Percentiles rank a stretch among this genome's conserved stretches.
These are phyloP conservation scores for Neocatenulostroma microsporum DNA, from an alignment of 2,329 filamentous ascomycete genomes.

Conservation along the genomic window DNA sequence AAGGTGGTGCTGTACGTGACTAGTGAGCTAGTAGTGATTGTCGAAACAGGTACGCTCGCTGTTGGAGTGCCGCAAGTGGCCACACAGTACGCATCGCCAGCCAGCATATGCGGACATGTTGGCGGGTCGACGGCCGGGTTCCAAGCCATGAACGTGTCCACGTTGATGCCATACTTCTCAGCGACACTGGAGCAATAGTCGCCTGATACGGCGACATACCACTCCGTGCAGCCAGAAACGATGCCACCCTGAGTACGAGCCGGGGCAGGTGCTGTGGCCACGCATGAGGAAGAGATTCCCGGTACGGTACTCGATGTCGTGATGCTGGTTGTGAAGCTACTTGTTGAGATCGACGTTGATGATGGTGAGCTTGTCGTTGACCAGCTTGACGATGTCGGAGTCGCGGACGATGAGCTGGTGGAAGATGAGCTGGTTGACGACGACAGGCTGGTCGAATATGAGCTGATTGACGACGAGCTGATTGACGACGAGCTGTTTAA, in stretches of 20 bases:
- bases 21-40: neutral
- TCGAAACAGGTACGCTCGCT: neutral
- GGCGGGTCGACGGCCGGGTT: slow-evolving; percentile 19
- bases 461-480: too few species aligned
- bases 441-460: neutral
- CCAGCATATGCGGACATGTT: slow-evolving; percentile 16
- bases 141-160: slow-evolving; percentile 20
- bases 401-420: neutral
- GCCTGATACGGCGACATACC: slow-evolving; percentile 17
- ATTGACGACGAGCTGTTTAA: too few species aligned
- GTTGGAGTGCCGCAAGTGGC: slow-evolving; percentile 9
- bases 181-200: slow-evolving; percentile 21
- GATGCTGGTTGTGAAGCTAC: neutral
- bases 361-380: slow-evolving; percentile 1
- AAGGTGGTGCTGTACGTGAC: slow-evolving; percentile 5
- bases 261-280: slow-evolving; percentile 11
- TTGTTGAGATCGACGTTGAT: neutral
- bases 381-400: neutral
- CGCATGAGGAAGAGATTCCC: slow-evolving; percentile 6
- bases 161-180: slow-evolving; percentile 11
- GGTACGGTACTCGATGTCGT: slow-evolving; percentile 1
- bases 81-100: slow-evolving; percentile 22
- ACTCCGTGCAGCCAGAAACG: slow-evolving; percentile 19
- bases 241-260: slow-evolving; percentile 19
- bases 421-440: neutral